Evolutionary conservation across 1,139 yeast species (phyloP).

Genomic region (Debaryomyces fabryi): DNA sequence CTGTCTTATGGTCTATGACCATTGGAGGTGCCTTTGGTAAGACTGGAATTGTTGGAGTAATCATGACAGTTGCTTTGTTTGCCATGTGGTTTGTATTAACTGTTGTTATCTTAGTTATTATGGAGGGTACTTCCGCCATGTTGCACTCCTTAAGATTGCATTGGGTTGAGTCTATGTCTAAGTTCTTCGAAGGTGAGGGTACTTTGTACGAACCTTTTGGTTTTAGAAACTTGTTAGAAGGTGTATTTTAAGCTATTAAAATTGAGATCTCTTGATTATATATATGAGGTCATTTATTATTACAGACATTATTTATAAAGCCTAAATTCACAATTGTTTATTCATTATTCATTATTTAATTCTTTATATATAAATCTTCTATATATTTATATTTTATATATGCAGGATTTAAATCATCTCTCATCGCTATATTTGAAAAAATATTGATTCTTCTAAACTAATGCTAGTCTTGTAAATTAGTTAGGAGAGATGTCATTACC

Average conservation of each 20-base stretch:
- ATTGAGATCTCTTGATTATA: neutral
- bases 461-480: neutral
- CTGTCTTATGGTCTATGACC: conserved; percentile 81
- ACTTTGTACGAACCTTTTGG: conserved; percentile 69
- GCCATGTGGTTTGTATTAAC: conserved; percentile 81
- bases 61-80: conserved; percentile 61
- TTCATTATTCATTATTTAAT: conserved; percentile 1
- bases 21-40: conserved; percentile 57
- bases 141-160: conserved; percentile 80
- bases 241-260: conserved; percentile 23
- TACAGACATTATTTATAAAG: conserved; percentile 1
- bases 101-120: conserved; percentile 70
- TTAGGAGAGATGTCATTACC: conserved; percentile 35
- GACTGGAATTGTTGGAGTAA: conserved; percentile 52
- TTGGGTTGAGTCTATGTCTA: conserved; percentile 89
- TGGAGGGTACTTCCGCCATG: conserved; percentile 92
- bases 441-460: neutral
- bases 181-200: conserved; percentile 85
- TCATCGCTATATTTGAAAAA: conserved; percentile 9
- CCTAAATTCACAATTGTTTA: neutral
- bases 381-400: neutral
- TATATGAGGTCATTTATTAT: neutral
- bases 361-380: neutral
- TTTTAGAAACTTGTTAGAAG: conserved; percentile 43
- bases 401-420: conserved; percentile 2